Conservation (phyloP, 2,329 filamentous ascomycete genomes). For the Fusarium sp. region DNA sequence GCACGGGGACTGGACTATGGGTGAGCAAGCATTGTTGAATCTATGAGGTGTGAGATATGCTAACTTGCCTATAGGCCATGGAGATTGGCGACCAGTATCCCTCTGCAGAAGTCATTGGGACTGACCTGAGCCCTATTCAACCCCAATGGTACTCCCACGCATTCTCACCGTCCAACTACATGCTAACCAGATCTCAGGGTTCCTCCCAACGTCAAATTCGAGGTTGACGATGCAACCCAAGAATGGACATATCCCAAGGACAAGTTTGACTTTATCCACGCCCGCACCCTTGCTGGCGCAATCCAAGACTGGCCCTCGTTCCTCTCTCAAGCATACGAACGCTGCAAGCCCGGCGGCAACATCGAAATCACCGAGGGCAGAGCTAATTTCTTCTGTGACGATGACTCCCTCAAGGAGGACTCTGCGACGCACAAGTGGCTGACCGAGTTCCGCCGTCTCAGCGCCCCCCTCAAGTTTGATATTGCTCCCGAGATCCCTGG, state of each 20-base stretch:
- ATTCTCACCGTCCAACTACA: no score
- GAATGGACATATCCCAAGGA: constrained; percentile 11
- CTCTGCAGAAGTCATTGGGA: constrained; percentile 39
- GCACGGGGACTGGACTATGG: constrained; percentile 38
- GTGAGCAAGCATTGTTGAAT: not conserved
- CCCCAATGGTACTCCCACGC: constrained; percentile 23
- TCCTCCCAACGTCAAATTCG: constrained; percentile 40
- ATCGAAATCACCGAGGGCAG: constrained; percentile 35
- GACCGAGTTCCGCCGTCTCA: constrained; percentile 36
- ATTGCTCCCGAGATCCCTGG: constrained; percentile 31
- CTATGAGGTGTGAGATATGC: not conserved
- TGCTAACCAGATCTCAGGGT: constrained; percentile 20
- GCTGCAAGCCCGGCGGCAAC: constrained; percentile 29
- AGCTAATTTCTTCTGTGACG: constrained; percentile 41
- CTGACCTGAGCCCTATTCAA: constrained; percentile 44
- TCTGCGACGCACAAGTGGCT: constrained; percentile 38
- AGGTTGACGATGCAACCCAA: constrained; percentile 12
- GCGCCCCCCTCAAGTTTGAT: constrained; percentile 35
- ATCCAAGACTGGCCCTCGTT: constrained; percentile 46
- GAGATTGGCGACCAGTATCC: constrained; percentile 49
- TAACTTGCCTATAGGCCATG: constrained; percentile 54
- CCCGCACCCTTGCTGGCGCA: constrained; percentile 43
- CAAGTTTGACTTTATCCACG: constrained; percentile 33
- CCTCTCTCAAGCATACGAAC: constrained; percentile 28
- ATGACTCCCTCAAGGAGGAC: constrained; percentile 34